Evolutionary conservation across 768 basidiomycete species (phyloP).

Genomic region (Daedaleopsis nitida): DNA sequence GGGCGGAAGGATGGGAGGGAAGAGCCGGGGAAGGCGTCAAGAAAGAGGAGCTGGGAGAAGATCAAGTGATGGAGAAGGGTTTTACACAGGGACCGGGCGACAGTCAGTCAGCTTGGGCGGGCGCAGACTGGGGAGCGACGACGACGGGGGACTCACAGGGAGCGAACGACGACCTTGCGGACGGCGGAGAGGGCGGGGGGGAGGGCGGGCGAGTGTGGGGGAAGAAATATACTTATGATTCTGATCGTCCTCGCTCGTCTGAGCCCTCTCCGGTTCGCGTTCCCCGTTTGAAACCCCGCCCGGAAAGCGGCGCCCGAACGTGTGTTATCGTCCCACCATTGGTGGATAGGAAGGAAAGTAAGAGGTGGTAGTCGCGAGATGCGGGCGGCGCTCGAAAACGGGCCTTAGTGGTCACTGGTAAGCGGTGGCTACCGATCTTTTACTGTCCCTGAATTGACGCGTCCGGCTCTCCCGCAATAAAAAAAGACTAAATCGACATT

Average conservation of each 20-base stretch:
- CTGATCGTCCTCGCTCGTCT: no score
- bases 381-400: neutral
- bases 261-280: no score
- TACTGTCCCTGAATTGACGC: neutral
- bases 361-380: neutral
- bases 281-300: neutral
- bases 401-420: no score
- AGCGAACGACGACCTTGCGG: neutral
- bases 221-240: no score
- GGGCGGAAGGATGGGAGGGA: conserved; percentile 5
- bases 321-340: neutral
- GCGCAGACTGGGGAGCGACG: neutral
- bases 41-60: conserved; percentile 12
- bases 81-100: neutral
- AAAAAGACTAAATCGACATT: no score
- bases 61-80: conserved; percentile 19
- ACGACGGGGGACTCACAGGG: neutral
- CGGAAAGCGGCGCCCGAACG: neutral
- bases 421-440: neutral
- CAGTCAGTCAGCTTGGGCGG: neutral
- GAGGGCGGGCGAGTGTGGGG: no score
- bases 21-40: conserved; percentile 15
- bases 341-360: neutral
- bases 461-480: no score
- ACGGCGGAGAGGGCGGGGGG: no score